phyloP scores from a whole-genome alignment of 371 early-diverging fungal species.

The Syncephalastrum contaminatum region DNA sequence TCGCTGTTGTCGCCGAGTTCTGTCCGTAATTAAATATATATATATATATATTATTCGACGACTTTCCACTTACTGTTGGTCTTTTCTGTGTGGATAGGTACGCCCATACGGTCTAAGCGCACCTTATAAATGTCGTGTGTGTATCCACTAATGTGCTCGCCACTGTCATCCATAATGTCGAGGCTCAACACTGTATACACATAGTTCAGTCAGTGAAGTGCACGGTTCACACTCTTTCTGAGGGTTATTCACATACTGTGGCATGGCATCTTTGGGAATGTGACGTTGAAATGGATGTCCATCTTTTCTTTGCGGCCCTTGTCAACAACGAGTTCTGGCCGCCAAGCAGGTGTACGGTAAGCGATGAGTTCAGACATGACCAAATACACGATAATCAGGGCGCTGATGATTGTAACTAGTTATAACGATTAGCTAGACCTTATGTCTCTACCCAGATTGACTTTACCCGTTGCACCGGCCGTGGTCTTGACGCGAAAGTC shows the following conservation, averaged over 20 bases:
- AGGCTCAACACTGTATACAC: conserved; percentile 68
- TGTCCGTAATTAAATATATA: not conserved
- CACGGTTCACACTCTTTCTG: not conserved
- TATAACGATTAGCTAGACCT: not conserved
- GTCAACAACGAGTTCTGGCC: conserved; percentile 84
- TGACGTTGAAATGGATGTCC: conserved; percentile 86
- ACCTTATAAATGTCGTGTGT: conserved; percentile 81
- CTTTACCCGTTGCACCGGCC: conserved; percentile 78
- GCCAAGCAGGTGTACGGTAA: conserved; percentile 67
- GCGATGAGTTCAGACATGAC: conserved; percentile 80
- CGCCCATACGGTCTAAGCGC: conserved; percentile 71
- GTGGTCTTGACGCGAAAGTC: conserved; percentile 91
- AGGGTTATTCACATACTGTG: conserved; percentile 57
- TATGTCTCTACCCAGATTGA: not conserved
- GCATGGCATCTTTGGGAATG: conserved; percentile 91
- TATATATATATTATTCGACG: too few species aligned
- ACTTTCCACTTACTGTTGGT: conserved; percentile 37
- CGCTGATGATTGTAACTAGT: conserved; percentile 79
- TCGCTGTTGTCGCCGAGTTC: conserved; percentile 50
- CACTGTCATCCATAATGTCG: conserved; percentile 94
- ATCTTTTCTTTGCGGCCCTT: conserved; percentile 85
- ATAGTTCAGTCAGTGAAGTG: conserved; percentile 1
- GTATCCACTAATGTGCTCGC: conserved; percentile 84
- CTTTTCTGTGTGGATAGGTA: conserved; percentile 58
- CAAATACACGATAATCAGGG: conserved; percentile 70